Evolutionary conservation across 345 rosid genomes (phyloP), one percentile per base, ranked within the genome.

Genomic region (Syzygium aqueum): DNA sequence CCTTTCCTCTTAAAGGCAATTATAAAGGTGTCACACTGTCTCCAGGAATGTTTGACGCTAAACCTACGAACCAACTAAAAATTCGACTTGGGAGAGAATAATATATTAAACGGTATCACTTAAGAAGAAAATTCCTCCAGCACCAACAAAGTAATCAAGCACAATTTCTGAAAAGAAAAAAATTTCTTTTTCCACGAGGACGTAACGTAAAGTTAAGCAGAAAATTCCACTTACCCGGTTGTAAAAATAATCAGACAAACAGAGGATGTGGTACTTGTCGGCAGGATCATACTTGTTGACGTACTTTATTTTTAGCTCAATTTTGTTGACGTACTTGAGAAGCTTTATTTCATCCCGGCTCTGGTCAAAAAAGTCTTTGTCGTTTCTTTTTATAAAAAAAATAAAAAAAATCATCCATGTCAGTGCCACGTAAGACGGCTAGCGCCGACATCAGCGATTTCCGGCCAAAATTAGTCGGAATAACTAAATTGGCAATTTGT

Each of bases 271-370:
- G 94, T 94, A 94, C 92, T 94, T 96, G 95, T 98, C 99, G 51
- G 89, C 98, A 88, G 98, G 99, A 92, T 98, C 99, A 88, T 96
- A 98, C 95, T 96, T 98, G 93, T 98, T 98, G 88, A 96, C 96
- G 91, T 94, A 94, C 94, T 98, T 98, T 33, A 2, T 33, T 33
- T 33, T 33, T 33, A 33, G 37, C 37, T 33, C 37, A 33, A 33
- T 33, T 33, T 96, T 98, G 93, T 98, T 98, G 88, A 96, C 96
- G 91, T 94, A 94, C 94, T 98, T 98, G 89, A 98, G 96, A 89
- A 98, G 99, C 92, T 98, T 98, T 87, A 98, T 98, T 93, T 98
- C 99, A 84, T 96, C 99, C 90, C 96, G 98, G 91, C 99, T 96
- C 93, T 96, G 99, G 91, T 98, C 99, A 88, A 98, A 98, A 89